A percentile compares a stretch with the other conserved stretches of the same genome.
Conservation (phyloP, 345 rosid species). For the Reutealis trisperma region DNA sequence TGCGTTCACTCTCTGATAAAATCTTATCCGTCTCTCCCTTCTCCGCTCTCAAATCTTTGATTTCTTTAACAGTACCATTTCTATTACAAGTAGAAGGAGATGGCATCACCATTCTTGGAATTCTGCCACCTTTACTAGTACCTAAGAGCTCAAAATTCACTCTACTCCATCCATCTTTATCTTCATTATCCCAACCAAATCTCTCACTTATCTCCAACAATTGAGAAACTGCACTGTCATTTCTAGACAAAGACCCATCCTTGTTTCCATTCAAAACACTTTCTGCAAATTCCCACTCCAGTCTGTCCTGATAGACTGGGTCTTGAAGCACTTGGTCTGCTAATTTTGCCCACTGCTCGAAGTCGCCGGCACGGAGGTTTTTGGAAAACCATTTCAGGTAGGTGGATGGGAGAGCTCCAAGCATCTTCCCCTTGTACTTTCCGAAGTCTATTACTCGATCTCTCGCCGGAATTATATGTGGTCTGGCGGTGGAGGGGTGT, state of each 20-base stretch:
- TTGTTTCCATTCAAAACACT: slow-evolving; percentile 46
- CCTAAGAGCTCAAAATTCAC: slow-evolving; percentile 71
- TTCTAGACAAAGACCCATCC: not conserved
- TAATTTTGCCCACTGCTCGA: slow-evolving; percentile 66
- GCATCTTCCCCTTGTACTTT: slow-evolving; percentile 77
- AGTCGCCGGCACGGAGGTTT: slow-evolving; percentile 64
- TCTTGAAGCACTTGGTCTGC: slow-evolving; percentile 75
- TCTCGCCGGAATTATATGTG: slow-evolving; percentile 36
- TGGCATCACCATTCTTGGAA: slow-evolving; percentile 49
- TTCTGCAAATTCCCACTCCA: slow-evolving; percentile 83
- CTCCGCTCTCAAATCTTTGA: not conserved
- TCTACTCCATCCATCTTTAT: slow-evolving; percentile 66
- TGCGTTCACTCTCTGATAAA: slow-evolving; percentile 15
- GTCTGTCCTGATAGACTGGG: slow-evolving; percentile 62
- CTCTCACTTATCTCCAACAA: slow-evolving; percentile 73
- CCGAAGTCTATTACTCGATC: slow-evolving; percentile 76
- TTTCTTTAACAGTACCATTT: not conserved
- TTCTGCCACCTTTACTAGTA: slow-evolving; percentile 69
- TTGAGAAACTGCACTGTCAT: slow-evolving; percentile 39
- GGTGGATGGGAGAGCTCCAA: slow-evolving; percentile 71
- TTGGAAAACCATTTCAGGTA: slow-evolving; percentile 80
- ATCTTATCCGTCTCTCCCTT: not conserved
- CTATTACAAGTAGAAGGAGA: not conserved
- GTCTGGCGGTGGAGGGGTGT: slow-evolving; percentile 10
- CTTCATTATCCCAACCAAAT: slow-evolving; percentile 84